Evolutionary conservation across 2,329 filamentous ascomycete genomes (phyloP), one percentile per base, ranked within the genome.

Genomic region (Curvularia lunata): DNA sequence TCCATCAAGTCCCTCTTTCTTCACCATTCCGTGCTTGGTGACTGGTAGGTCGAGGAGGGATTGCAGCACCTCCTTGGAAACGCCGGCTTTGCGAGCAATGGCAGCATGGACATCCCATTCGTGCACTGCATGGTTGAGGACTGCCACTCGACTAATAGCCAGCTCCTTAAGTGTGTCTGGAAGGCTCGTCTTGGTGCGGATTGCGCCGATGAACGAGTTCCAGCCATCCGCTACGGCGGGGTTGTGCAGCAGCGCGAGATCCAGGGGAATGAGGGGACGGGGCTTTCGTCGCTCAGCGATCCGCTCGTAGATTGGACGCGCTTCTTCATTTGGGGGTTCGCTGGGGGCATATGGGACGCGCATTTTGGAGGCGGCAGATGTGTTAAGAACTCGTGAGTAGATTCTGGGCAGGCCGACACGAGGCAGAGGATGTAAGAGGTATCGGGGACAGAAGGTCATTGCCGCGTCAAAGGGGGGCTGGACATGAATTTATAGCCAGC

Each of bases 101-200:
- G 91, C 91, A 16, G 87, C 88, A 72, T 96, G 92, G 48, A 91
- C 85, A 43, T 81, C 84, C 92, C 91, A 96, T 77, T 96, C 92
- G 77, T 93, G 96, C 84, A 90, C 91, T 0, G 92, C 92, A 13
- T 84, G 76, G 77, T 96, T 96, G 69, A 91, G 85, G 19, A 89
- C 87, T 13, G 92, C 92, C n/a, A 96, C 89, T 50, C 92, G 85
- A 65, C 86, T 89, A 68, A 96, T 93, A 64, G 90, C 88, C 8
- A 95, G 81, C 79, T 96, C 92, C 62, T 90, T 87, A 48, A 92
- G 69, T 65, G 65, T 66, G 4, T 77, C 76, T 5, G 81, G 72
- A 3, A 86, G 72, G 8, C 77, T 81, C 5, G 82, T 86, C 57
- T 80, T 76, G 9, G 81, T 85, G 54, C 85, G 82, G 47, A 87